Evolutionary conservation across 1,284 basidiomycete species (phyloP).

Genomic region (Bothia castanella): DNA sequence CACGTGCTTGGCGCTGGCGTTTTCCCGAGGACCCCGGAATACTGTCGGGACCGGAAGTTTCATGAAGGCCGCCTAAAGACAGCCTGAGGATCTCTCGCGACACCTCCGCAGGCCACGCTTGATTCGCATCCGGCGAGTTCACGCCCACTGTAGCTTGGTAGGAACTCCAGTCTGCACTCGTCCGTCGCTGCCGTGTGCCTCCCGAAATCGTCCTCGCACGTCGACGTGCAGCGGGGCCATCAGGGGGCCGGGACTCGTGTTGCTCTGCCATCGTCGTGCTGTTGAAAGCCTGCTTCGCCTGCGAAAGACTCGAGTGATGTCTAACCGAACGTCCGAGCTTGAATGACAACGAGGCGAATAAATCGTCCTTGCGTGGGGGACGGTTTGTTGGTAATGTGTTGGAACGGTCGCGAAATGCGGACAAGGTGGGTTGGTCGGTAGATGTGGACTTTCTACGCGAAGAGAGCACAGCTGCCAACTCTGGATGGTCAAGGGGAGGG

Average conservation of each 20-base stretch:
- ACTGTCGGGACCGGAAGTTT: conserved; percentile 4
- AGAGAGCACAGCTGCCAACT: conserved; percentile 32
- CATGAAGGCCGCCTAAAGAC: conserved; percentile 26
- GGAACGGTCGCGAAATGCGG: conserved; percentile 24
- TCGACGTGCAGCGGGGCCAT: conserved; percentile 4
- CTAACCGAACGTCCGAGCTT: conserved; percentile 20
- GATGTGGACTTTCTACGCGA: conserved; percentile 13
- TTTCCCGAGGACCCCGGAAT: conserved; percentile 26
- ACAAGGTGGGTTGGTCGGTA: conserved; percentile 5
- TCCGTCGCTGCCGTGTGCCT: conserved; percentile 27
- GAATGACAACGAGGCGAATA: conserved; percentile 28
- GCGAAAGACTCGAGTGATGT: conserved; percentile 13
- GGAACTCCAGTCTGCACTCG: conserved; percentile 43
- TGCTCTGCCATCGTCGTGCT: conserved; percentile 12
- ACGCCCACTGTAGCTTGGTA: conserved; percentile 37
- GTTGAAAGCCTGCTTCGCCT: conserved; percentile 4
- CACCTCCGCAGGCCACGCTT: conserved; percentile 44
- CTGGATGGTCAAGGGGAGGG: conserved; percentile 52
- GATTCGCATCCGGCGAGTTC: conserved; percentile 28
- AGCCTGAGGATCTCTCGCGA: conserved; percentile 41
- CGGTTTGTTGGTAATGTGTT: conserved; percentile 22
- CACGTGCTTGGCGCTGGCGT: conserved; percentile 21
- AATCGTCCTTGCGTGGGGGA: conserved; percentile 19
- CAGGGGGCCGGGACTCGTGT: background rate
- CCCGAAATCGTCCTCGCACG: conserved; percentile 26